Percentiles rank a stretch among this genome's conserved stretches.
Evolutionary conservation across 371 early-diverging fungal species (phyloP).

Genomic region (Mortierella sp.): DNA sequence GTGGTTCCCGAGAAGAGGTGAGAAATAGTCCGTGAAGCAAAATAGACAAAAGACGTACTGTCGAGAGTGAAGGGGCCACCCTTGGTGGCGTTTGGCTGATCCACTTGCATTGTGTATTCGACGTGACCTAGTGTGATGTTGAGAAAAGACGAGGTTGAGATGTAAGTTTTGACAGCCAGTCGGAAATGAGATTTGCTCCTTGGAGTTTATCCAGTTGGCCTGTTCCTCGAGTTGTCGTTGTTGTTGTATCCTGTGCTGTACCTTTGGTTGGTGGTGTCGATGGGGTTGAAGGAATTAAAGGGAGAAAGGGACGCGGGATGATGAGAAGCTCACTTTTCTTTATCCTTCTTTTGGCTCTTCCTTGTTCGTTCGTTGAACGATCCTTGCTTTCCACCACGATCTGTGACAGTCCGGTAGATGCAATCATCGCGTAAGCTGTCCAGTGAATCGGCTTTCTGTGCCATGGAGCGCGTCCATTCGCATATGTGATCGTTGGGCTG

Average conservation of each 20-base stretch:
- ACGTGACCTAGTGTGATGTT: neutral
- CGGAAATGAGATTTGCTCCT: too few relatives aligned
- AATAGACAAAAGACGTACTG: constrained; percentile 22
- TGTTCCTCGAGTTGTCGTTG: too few relatives aligned
- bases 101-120: constrained; percentile 29
- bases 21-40: neutral
- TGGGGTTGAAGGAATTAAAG: too few relatives aligned
- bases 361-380: neutral
- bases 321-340: neutral
- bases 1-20: neutral
- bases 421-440: neutral
- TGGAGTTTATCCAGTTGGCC: too few relatives aligned
- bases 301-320: neutral
- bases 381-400: too few relatives aligned
- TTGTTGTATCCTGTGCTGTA: too few relatives aligned
- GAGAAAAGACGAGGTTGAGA: neutral
- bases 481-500: neutral
- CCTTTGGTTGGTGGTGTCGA: too few relatives aligned
- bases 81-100: constrained; percentile 29
- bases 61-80: constrained; percentile 33
- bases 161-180: too few relatives aligned
- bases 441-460: neutral
- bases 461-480: neutral
- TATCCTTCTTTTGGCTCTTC: neutral
- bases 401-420: neutral